These are phyloP conservation scores for Pichia paraexigua DNA, from an alignment of 805 yeast genomes.

Conservation along the genomic window DNA sequence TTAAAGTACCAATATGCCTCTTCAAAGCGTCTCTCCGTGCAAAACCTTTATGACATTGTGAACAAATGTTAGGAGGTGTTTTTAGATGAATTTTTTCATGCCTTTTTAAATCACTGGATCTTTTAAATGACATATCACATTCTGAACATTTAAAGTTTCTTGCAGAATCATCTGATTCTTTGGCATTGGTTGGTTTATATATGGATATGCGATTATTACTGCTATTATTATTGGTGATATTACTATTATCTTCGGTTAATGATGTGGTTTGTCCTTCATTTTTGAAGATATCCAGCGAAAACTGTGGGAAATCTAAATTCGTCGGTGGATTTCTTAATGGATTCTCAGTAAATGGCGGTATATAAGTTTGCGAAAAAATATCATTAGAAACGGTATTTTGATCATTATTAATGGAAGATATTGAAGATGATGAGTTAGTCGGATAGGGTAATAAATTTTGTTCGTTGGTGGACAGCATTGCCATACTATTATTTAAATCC, in stretches of 20 bases:
- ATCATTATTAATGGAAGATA: neutral
- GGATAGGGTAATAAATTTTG: neutral
- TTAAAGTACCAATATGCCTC: conserved; percentile 64
- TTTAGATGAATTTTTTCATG: conserved; percentile 70
- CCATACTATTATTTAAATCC: conserved; percentile 1
- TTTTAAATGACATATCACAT: conserved; percentile 56
- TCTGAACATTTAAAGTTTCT: conserved; percentile 40
- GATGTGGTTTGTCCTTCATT: conserved; percentile 8
- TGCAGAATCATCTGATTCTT: conserved; percentile 2
- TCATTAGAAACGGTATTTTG: too few relatives aligned
- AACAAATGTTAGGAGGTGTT: conserved; percentile 68
- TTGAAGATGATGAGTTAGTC: neutral
- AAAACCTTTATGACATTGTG: conserved; percentile 72
- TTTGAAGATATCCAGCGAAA: conserved; percentile 16
- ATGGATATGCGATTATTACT: neutral
- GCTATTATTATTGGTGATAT: neutral
- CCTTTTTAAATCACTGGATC: conserved; percentile 63
- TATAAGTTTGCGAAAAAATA: neutral
- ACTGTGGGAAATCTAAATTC: conserved; percentile 15
- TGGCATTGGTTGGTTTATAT: neutral
- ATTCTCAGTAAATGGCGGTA: conserved; percentile 10
- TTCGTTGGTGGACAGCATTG: conserved; percentile 1
- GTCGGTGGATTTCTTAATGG: conserved; percentile 6
- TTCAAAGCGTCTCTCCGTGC: conserved; percentile 78
- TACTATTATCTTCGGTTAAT: neutral